Base-by-base conservation (phyloP, 2,329 filamentous ascomycete species). In the Fusarium algeriense region DNA sequence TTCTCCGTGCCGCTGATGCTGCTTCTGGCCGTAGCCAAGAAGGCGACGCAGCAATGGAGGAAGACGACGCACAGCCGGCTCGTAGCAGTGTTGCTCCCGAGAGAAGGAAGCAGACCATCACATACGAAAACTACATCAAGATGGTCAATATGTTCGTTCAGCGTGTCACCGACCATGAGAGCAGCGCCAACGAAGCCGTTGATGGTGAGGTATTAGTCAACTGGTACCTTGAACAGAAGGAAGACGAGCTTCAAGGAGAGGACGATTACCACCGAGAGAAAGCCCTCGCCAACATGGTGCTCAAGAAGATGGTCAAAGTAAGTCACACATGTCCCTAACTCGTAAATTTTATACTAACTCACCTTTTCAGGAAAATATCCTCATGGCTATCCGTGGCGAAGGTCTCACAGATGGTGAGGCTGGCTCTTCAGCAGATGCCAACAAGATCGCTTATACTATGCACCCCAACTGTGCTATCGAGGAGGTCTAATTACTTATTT, bases 251-350 rank as follows among this genome's bases (percentile, higher is more conserved):
- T 64, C 87, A 92, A 38, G 92, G 85, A 44, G 91, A 97, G 80
- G 94, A 97, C 60, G 93, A 95, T 74, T 87, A 97, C 77, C 88
- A 95, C 78, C 85, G 84, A 19, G 94, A 98, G 83, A 88, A 89
- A 78, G 85, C 85, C 6, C 83, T 97, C 60, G 92, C 91, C 17
- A 88, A 85, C 78, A 96, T 97, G 88, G 95, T 99, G 57, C 83
- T 99, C 74, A 97, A 93, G 87, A 92, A 93, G 81, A 97, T 98
- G 92, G 92, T 98, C 78, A 98, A 96, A 91, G 94, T 96, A 85
- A 78, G 89, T 83, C 69, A 52, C 43, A 34, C 34, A 38, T 43
- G 28, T 43, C 30, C 6, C 30, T 5, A 20, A 15, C 17, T 26
- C 30, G 20, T 9, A 46, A 43, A 13, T 8, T 11, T 8, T 28